Evolutionary conservation across 1,284 basidiomycete genomes (phyloP).

Genomic region (Ustilago curta): DNA sequence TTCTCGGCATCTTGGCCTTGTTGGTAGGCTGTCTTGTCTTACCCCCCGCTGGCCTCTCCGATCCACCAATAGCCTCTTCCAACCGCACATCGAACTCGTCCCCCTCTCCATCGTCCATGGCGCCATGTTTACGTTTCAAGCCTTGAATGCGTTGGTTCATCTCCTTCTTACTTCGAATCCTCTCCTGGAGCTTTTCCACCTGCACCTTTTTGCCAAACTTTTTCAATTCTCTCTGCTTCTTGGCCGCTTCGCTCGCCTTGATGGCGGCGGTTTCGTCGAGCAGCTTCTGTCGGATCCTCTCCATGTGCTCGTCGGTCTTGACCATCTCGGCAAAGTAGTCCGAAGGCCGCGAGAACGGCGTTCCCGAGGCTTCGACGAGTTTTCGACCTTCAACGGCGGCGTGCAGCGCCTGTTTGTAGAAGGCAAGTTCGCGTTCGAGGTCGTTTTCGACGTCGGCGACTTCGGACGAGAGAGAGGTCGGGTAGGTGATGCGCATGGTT

Average conservation of each 20-base stretch:
- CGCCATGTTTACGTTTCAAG: conserved; percentile 75
- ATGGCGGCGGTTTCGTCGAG: conserved; percentile 89
- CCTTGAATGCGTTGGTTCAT: conserved; percentile 73
- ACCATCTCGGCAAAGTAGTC: conserved; percentile 99
- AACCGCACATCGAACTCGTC: conserved; percentile 81
- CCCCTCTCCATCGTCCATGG: conserved; percentile 41
- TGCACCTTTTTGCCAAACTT: conserved; percentile 99
- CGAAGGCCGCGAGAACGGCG: conserved; percentile 89
- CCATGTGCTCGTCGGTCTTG: conserved; percentile 97
- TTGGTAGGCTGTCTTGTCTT: conserved; percentile 18
- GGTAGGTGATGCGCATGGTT: conserved; percentile 61
- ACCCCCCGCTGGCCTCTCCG: not conserved
- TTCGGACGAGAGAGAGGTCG: conserved; percentile 69
- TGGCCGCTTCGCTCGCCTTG: conserved; percentile 90
- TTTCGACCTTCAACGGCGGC: conserved; percentile 80
- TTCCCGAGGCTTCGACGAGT: conserved; percentile 79
- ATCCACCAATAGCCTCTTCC: conserved; percentile 71
- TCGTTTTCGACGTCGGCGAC: conserved; percentile 81
- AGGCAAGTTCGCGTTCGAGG: conserved; percentile 90
- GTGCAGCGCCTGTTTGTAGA: conserved; percentile 96
- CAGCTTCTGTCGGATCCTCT: conserved; percentile 88
- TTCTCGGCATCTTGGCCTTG: conserved; percentile 62
- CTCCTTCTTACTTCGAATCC: conserved; percentile 82
- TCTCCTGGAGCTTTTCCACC: conserved; percentile 83
- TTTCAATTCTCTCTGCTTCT: conserved; percentile 92